phyloP scores from a whole-genome alignment of 192 early-diverging fungal genomes.

The Coemansia sp. region DNA sequence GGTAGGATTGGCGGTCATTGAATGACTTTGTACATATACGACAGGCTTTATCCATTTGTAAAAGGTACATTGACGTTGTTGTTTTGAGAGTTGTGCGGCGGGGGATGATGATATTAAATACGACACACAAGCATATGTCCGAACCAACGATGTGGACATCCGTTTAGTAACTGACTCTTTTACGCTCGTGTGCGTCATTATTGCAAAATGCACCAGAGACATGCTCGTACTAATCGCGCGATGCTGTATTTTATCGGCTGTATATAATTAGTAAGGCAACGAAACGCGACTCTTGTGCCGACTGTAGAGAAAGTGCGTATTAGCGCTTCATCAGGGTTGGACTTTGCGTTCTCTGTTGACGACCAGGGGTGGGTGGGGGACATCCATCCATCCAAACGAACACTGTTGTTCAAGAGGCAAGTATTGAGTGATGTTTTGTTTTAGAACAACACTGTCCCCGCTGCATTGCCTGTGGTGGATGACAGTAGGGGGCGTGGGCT shows the following conservation, averaged over 20 bases:
- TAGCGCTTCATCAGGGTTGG: neutral
- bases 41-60: neutral
- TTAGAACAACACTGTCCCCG: too few relatives aligned
- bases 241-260: neutral
- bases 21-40: neutral
- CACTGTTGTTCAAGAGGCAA: slow-evolving; percentile 13
- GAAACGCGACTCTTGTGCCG: neutral
- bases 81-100: neutral
- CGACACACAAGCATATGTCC: slow-evolving; percentile 57
- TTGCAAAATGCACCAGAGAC: neutral
- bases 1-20: neutral
- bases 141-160: slow-evolving; percentile 42
- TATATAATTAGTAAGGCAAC: neutral
- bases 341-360: neutral
- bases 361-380: too few relatives aligned
- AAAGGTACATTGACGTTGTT: neutral
- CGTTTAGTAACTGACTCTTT: slow-evolving; percentile 31
- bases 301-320: neutral
- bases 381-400: too few relatives aligned
- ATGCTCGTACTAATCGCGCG: neutral
- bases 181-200: neutral
- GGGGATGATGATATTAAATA: slow-evolving; percentile 34
- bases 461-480: too few relatives aligned
- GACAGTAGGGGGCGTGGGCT: too few relatives aligned
- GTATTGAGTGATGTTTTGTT: slow-evolving; percentile 2